phyloP scores from a whole-genome alignment of 1,284 basidiomycete species.

The Heterobasidion parviporum region DNA sequence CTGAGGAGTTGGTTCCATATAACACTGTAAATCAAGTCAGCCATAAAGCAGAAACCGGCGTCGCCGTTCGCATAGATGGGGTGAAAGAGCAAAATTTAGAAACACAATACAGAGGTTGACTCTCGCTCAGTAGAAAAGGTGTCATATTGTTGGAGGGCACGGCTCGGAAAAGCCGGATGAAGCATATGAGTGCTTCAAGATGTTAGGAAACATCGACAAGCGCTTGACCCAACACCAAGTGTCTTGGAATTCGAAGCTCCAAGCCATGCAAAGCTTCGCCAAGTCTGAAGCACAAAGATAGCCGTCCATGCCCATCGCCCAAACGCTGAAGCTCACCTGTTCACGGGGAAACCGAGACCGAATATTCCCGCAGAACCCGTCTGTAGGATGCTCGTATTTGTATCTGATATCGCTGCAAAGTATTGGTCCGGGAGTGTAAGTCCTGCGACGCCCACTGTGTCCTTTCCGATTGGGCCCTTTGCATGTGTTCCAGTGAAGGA shows the following conservation, averaged over 20 bases:
- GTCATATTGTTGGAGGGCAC: too few relatives aligned
- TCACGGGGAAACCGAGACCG: slow-evolving; percentile 29
- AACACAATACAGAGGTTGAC: too few relatives aligned
- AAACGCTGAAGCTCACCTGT: slow-evolving; percentile 15
- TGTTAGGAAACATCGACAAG: neutral
- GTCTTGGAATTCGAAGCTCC: neutral
- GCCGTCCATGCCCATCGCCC: slow-evolving; percentile 5
- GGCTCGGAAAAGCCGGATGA: too few relatives aligned
- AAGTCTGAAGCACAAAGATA: slow-evolving; percentile 6
- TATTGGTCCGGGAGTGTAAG: slow-evolving; percentile 21
- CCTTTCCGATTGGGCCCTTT: slow-evolving; percentile 24
- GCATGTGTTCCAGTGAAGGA: slow-evolving; percentile 29
- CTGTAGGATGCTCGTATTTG: slow-evolving; percentile 25
- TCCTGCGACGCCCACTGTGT: slow-evolving; percentile 24
- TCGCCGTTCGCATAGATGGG: too few relatives aligned
- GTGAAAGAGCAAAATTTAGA: too few relatives aligned
- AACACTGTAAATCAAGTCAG: too few relatives aligned
- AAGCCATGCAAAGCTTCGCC: neutral
- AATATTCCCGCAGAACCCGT: slow-evolving; percentile 28
- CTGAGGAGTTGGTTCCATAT: too few relatives aligned
- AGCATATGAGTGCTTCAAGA: too few relatives aligned
- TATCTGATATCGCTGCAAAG: slow-evolving; percentile 26
- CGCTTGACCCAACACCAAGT: neutral
- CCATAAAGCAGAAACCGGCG: too few relatives aligned
- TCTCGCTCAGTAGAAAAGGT: too few relatives aligned